Evolutionary conservation across 1,139 yeast species (phyloP).

Genomic region (Suhomyces panamericanus): DNA sequence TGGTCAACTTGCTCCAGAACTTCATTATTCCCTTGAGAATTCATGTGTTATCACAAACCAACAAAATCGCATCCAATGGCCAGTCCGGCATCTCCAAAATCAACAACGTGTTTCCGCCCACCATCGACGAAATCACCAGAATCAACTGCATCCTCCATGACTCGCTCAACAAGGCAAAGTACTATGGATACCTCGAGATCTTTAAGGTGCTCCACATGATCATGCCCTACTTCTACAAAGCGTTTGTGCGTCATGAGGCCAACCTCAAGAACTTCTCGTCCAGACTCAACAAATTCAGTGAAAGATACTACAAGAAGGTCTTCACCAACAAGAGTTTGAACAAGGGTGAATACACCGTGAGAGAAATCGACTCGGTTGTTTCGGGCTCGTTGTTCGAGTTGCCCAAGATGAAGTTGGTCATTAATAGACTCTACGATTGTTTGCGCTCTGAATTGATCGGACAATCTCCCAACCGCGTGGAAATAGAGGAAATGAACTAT

Average conservation of each 20-base stretch:
- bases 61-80: slow-evolving; percentile 18
- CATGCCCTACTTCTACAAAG: slow-evolving; percentile 87
- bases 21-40: slow-evolving; percentile 79
- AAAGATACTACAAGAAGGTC: slow-evolving; percentile 47
- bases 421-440: slow-evolving; percentile 52
- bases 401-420: slow-evolving; percentile 64
- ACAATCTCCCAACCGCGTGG: slow-evolving; percentile 6
- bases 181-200: slow-evolving; percentile 70
- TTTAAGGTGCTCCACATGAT: slow-evolving; percentile 77
- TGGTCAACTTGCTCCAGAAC: slow-evolving; percentile 74
- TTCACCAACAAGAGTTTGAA: slow-evolving; percentile 40
- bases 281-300: slow-evolving; percentile 46
- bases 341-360: slow-evolving; percentile 46
- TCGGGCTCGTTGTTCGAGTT: slow-evolving; percentile 68
- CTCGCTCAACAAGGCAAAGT: slow-evolving; percentile 64
- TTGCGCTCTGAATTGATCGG: slow-evolving; percentile 14
- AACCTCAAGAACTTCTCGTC: slow-evolving; percentile 42
- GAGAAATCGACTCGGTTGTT: slow-evolving; percentile 66
- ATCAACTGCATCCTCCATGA: slow-evolving; percentile 83
- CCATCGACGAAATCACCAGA: slow-evolving; percentile 89
- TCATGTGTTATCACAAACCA: slow-evolving; percentile 47
- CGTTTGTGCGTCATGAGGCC: slow-evolving; percentile 91
- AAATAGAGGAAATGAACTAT: slow-evolving; percentile 15
- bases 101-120: slow-evolving; percentile 86
- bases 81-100: slow-evolving; percentile 60